Evolutionary conservation across 2,329 filamentous ascomycete species (phyloP).

Genomic region (Dothideomycetidae sp.): DNA sequence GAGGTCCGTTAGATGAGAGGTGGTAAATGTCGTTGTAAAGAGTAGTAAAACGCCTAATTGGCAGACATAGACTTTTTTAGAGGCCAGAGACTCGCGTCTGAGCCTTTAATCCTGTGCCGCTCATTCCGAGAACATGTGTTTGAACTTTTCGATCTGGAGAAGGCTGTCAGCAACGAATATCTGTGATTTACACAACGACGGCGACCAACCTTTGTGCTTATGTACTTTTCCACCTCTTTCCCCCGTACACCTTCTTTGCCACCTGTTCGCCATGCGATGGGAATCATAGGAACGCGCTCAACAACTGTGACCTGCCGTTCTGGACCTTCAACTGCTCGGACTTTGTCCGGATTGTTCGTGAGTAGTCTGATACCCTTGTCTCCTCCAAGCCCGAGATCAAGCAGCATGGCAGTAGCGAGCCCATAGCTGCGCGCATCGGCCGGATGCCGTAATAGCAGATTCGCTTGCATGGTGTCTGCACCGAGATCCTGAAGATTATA

Average conservation of each 20-base stretch:
- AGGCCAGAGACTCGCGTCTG: background rate
- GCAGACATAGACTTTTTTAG: background rate
- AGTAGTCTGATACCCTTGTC: conserved; percentile 64
- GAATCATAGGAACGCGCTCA: conserved; percentile 90
- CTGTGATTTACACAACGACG: background rate
- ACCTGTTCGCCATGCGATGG: conserved; percentile 75
- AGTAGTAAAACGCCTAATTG: no score
- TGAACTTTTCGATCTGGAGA: conserved; percentile 38
- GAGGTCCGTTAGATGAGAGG: background rate
- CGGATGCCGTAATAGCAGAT: conserved; percentile 76
- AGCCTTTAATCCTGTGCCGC: no score
- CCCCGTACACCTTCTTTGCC: conserved; percentile 68
- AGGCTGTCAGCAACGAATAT: background rate
- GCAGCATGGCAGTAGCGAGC: conserved; percentile 85
- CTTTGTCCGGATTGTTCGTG: conserved; percentile 97
- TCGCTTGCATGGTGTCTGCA: conserved; percentile 95
- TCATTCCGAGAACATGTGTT: conserved; percentile 33
- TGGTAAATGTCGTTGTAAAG: no score
- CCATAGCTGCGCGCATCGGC: conserved; percentile 92
- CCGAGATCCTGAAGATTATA: conserved; percentile 96
- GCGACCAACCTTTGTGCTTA: conserved; percentile 72
- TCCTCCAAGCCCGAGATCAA: conserved; percentile 60
- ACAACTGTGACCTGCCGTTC: conserved; percentile 75
- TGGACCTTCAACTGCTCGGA: conserved; percentile 83
- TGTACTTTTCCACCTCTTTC: conserved; percentile 80